Percentiles rank a stretch among this genome's conserved stretches.
Conservation (phyloP, 139 green algal species). For the Microglena sp. region DNA sequence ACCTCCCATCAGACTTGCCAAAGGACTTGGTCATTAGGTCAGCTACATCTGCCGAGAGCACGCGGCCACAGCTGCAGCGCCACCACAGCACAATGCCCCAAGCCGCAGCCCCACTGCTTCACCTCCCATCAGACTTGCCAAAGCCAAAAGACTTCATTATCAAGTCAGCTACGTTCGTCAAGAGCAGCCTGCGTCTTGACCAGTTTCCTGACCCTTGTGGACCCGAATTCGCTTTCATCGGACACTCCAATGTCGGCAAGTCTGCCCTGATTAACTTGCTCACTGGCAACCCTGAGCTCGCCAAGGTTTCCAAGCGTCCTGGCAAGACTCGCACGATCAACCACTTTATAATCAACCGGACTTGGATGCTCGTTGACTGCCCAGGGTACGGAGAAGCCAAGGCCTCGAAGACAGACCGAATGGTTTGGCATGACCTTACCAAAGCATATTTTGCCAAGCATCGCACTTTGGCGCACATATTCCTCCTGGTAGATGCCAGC, state of each 20-base stretch:
- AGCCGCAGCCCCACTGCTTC: too few relatives aligned
- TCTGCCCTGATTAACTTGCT: constrained; percentile 94
- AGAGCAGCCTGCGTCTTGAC: constrained; percentile 6
- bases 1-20: too few relatives aligned
- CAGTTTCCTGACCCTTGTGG: background rate
- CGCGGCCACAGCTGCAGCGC: too few relatives aligned
- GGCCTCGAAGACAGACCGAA: constrained; percentile 29
- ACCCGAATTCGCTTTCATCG: constrained; percentile 92
- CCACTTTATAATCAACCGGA: constrained; percentile 93
- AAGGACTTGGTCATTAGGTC: too few relatives aligned
- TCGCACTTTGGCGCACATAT: constrained; percentile 65
- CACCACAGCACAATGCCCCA: too few relatives aligned
- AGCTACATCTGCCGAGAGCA: too few relatives aligned
- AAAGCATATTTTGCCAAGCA: constrained; percentile 66
- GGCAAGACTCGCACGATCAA: constrained; percentile 94
- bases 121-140: too few relatives aligned
- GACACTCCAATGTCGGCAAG: constrained; percentile 94
- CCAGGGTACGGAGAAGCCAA: constrained; percentile 1
- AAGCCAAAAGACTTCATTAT: background rate
- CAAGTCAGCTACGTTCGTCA: too few relatives aligned
- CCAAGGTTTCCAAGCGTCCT: constrained; percentile 86
- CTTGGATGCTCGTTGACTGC: constrained; percentile 42
- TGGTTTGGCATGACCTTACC: constrained; percentile 37
- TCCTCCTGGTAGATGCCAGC: constrained; percentile 82
- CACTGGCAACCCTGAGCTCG: constrained; percentile 66